Evolutionary conservation across 2,329 filamentous ascomycete species (phyloP), one percentile per base, ranked within the genome.

Genomic region (Ophiostoma himal-ulmi): DNA sequence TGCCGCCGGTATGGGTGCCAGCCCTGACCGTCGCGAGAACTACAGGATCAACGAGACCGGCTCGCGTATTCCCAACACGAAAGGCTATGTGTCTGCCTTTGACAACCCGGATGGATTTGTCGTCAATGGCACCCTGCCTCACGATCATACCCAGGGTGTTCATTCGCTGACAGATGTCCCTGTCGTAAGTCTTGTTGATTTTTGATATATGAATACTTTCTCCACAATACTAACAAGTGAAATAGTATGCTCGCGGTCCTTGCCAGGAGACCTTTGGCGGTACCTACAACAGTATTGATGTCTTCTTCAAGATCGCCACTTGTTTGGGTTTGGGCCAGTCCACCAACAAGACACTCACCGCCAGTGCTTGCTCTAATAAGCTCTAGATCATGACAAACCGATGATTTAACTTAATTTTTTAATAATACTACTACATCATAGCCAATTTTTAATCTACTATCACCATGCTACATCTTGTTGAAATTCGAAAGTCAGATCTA

Each of bases 101-200:
- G 91, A 95, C 77, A 84, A 83, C 48, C 37, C 34, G 1, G 48
- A 72, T 22, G 71, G 71, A 13, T 72, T 72, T 20, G 30, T 72
- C 7, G 81, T 93, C 74, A 94, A 94, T 76, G 92, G 92, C 68
- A 94, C 91, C 0, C 79, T 95, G 22, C 85, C 89, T 0, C 84
- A 87, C 1, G 79, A 78, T 70, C 85, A 90, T 75, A 77, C 83
- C 57, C 85, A 90, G 80, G 92, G 91, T 68, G 91, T 93, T 22
- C 91, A 93, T 81, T 91, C 88, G 34, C 81, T 93, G 73, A 93
- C 91, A 0, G 91, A 93, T 75, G 91, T 93, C 41, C 88, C 91
- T 1, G 89, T 95, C 26, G 57, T 62, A 62, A 62, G 57, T 34
- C 10, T 62, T 60, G 22, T 30, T 60, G 7, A 4, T 34, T 34